Percentiles rank a stretch among this genome's conserved stretches.
Evolutionary conservation across 257 asterid species (phyloP).

Genomic region (Eustoma russellianum): DNA sequence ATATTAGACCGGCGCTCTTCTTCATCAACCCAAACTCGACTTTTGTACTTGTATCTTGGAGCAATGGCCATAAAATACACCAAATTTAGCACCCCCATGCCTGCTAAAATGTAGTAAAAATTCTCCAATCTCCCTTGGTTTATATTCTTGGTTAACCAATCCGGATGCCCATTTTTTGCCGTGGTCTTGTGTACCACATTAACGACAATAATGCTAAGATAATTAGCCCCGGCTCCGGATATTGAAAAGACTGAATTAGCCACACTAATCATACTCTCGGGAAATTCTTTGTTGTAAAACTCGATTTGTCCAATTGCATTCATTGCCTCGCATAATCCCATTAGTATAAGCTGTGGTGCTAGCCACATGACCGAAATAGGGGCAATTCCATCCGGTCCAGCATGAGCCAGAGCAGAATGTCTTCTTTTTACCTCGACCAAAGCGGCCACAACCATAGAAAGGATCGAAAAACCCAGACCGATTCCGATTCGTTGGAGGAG

Average conservation of each 20-base stretch:
- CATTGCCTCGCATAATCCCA: conserved; percentile 88
- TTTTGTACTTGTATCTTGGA: conserved; percentile 50
- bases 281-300: conserved; percentile 75
- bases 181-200: conserved; percentile 57
- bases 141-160: conserved; percentile 64
- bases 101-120: conserved; percentile 56
- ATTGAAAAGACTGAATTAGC: conserved; percentile 70
- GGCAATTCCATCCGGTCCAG: conserved; percentile 28
- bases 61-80: conserved; percentile 48
- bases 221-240: conserved; percentile 53
- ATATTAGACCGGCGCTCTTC: neutral
- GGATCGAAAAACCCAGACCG: conserved; percentile 52
- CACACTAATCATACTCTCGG: conserved; percentile 67
- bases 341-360: conserved; percentile 72
- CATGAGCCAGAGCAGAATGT: conserved; percentile 24
- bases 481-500: conserved; percentile 68
- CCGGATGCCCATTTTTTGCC: conserved; percentile 38
- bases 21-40: conserved; percentile 23
- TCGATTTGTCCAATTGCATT: conserved; percentile 73
- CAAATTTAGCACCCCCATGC: conserved; percentile 50
- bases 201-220: conserved; percentile 49
- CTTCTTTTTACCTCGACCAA: conserved; percentile 52
- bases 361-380: conserved; percentile 69
- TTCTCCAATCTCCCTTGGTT: conserved; percentile 54
- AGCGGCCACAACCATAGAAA: conserved; percentile 64